A percentile compares a stretch with the other conserved stretches of the same genome.
Evolutionary conservation across 2,329 filamentous ascomycete species (phyloP).

Genomic region (Escovopsis weberi): DNA sequence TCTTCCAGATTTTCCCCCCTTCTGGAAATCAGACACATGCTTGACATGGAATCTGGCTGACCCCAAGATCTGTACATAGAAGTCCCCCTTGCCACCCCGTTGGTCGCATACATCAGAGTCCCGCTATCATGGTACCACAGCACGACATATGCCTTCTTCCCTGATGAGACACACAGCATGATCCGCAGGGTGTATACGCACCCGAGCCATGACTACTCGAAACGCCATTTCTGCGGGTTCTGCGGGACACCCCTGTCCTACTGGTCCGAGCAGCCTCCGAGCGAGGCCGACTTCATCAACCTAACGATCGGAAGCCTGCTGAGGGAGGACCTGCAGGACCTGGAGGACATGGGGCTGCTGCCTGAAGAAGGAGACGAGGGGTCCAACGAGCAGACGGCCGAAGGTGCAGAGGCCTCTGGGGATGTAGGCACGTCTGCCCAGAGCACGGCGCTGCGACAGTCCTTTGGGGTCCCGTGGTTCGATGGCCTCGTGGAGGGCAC

Average conservation of each 20-base stretch:
- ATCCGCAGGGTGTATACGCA: slow-evolving; percentile 57
- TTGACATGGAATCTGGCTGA: not conserved
- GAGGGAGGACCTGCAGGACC: slow-evolving; percentile 52
- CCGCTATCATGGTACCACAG: slow-evolving; percentile 71
- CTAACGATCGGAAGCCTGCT: slow-evolving; percentile 67
- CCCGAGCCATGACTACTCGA: slow-evolving; percentile 39
- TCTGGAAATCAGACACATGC: not conserved
- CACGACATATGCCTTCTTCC: slow-evolving; percentile 58
- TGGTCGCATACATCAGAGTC: slow-evolving; percentile 71
- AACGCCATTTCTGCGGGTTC: slow-evolving; percentile 79
- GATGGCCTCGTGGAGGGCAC: slow-evolving; percentile 69
- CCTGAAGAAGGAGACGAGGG: slow-evolving; percentile 28
- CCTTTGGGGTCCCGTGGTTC: slow-evolving; percentile 73
- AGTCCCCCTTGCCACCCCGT: slow-evolving; percentile 53
- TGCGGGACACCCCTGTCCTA: slow-evolving; percentile 76
- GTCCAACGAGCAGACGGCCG: slow-evolving; percentile 9
- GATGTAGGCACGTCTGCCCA: slow-evolving; percentile 9
- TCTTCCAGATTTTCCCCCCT: not conserved
- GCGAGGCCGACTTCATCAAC: slow-evolving; percentile 65
- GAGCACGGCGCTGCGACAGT: slow-evolving; percentile 29
- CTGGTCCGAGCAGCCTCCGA: slow-evolving; percentile 60
- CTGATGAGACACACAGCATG: slow-evolving; percentile 55
- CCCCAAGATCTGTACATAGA: slow-evolving; percentile 21
- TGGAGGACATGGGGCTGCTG: slow-evolving; percentile 65
- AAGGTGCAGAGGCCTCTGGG: slow-evolving; percentile 1